A percentile compares a stretch with the other conserved stretches of the same genome.
Evolutionary conservation across 2,329 filamentous ascomycete species (phyloP).

Genomic region (Fusarium armeniacum): DNA sequence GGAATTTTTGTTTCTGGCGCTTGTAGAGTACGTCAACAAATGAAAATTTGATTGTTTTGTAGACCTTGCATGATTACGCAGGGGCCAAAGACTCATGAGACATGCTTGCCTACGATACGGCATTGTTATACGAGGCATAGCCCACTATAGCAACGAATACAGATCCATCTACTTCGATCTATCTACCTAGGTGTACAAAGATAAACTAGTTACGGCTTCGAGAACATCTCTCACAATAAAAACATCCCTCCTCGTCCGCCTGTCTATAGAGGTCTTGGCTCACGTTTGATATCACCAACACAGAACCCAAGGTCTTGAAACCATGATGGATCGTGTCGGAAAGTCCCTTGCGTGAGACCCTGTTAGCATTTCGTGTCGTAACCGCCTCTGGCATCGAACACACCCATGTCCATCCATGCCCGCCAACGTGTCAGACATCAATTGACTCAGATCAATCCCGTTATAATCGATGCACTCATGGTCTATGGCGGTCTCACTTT

Average conservation of each 20-base stretch:
- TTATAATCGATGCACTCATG: conserved; percentile 3
- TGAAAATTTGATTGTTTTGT: neutral
- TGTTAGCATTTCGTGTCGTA: conserved; percentile 24
- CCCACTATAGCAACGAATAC: neutral
- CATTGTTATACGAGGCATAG: conserved; percentile 5
- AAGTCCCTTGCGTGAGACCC: conserved; percentile 33
- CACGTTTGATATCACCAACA: conserved; percentile 19
- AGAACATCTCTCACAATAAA: neutral
- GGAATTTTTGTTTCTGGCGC: neutral
- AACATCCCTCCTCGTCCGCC: neutral
- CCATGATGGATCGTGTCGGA: conserved; percentile 14
- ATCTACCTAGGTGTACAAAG: no score
- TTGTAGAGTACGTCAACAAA: neutral
- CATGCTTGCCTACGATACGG: neutral
- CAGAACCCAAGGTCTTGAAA: conserved; percentile 31
- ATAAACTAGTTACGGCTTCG: neutral
- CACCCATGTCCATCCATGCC: conserved; percentile 12
- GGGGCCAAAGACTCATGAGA: neutral
- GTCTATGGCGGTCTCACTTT: conserved; percentile 14
- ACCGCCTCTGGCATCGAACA: conserved; percentile 23
- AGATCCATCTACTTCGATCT: neutral
- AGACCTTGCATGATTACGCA: neutral
- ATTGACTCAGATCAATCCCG: conserved; percentile 27
- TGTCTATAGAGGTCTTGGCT: conserved; percentile 2
- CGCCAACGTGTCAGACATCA: conserved; percentile 33